Percentiles rank a stretch among this genome's conserved stretches.
Evolutionary conservation across 2,329 filamentous ascomycete species (phyloP).

Genomic region (Aspergillus sp.): DNA sequence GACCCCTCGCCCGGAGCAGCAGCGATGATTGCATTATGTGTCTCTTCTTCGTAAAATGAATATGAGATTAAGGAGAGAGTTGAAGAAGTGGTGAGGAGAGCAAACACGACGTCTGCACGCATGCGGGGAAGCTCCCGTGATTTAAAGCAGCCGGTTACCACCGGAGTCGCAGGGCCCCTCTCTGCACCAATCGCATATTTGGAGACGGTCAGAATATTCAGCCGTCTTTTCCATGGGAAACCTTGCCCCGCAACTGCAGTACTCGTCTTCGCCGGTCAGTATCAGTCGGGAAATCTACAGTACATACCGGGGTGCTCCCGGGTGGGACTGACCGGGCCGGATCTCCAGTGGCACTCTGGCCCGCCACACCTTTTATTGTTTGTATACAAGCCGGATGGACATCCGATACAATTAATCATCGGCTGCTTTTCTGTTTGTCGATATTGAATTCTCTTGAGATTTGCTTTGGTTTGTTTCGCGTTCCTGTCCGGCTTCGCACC

Average conservation of each 20-base stretch:
- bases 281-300: background rate
- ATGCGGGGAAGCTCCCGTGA: constrained; percentile 29
- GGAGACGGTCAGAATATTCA: background rate
- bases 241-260: background rate
- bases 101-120: constrained; percentile 12
- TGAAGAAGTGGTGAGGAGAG: constrained; percentile 8
- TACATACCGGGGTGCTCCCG: background rate
- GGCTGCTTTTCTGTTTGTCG: background rate
- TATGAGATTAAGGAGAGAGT: background rate
- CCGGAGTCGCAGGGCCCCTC: background rate
- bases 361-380: background rate
- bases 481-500: no score
- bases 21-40: constrained; percentile 30
- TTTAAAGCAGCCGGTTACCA: constrained; percentile 13
- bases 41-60: background rate
- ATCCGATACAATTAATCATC: background rate
- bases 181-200: background rate
- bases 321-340: constrained; percentile 13
- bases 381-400: no score
- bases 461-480: no score
- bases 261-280: background rate
- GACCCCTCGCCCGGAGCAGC: constrained; percentile 28
- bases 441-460: background rate
- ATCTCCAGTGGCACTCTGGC: background rate
- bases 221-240: background rate